These are phyloP conservation scores for Trichosporon faecale DNA, from an alignment of 1,284 basidiomycete species.

Conservation along the genomic window DNA sequence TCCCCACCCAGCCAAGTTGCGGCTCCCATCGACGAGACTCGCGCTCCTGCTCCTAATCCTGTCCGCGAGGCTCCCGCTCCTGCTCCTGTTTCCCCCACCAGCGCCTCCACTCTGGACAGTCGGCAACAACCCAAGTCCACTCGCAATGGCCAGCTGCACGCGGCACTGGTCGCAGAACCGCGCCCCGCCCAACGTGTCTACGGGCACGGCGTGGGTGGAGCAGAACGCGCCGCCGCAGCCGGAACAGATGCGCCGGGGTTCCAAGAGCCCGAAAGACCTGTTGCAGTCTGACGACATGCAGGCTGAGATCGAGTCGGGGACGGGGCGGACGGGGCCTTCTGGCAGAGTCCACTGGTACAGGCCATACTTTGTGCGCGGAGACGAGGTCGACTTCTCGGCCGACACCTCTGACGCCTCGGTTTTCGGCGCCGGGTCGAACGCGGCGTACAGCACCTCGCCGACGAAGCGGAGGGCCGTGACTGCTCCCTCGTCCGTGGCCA, in stretches of 20 bases:
- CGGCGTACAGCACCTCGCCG: conserved; percentile 50
- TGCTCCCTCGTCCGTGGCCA: conserved; percentile 18
- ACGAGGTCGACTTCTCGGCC: neutral
- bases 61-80: neutral
- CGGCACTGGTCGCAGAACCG: conserved; percentile 49
- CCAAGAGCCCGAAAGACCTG: conserved; percentile 46
- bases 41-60: neutral
- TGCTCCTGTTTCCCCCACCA: neutral
- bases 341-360: conserved; percentile 52
- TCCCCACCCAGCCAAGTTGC: neutral
- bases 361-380: conserved; percentile 26
- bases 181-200: conserved; percentile 36
- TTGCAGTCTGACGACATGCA: conserved; percentile 48
- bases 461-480: conserved; percentile 44
- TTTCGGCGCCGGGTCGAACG: conserved; percentile 32
- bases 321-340: conserved; percentile 45
- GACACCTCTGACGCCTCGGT: neutral
- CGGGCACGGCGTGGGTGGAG: conserved; percentile 46
- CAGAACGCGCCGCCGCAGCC: conserved; percentile 52
- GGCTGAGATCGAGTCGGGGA: conserved; percentile 35
- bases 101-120: too few relatives aligned
- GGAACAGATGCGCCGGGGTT: conserved; percentile 49
- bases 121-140: conserved; percentile 31
- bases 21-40: neutral
- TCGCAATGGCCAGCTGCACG: conserved; percentile 36